A percentile compares a stretch with the other conserved stretches of the same genome.
Conservation (phyloP, 345 rosid genomes). For the Bruguiera gymnorhiza region DNA sequence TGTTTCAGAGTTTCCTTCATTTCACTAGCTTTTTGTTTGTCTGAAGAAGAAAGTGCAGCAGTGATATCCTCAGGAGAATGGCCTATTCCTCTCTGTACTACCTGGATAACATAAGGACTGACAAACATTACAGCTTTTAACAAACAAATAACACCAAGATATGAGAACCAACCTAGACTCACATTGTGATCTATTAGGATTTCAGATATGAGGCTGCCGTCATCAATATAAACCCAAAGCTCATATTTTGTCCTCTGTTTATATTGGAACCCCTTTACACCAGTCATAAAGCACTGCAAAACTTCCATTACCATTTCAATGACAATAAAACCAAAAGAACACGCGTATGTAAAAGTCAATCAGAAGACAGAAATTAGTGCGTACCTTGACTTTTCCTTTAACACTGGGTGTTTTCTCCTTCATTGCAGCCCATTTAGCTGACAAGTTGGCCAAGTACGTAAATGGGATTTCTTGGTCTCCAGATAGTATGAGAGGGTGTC, state of each 20-base stretch:
- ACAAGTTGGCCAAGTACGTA: conserved; percentile 80
- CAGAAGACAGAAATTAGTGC: neutral
- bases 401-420: conserved; percentile 47
- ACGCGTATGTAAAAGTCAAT: neutral
- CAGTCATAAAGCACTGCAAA: conserved; percentile 83
- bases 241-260: conserved; percentile 59
- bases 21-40: conserved; percentile 31
- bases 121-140: conserved; percentile 13
- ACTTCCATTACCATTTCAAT: conserved; percentile 12
- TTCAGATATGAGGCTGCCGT: conserved; percentile 93
- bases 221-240: conserved; percentile 74
- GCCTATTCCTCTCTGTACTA: conserved; percentile 71
- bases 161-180: conserved; percentile 30
- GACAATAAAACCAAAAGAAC: neutral
- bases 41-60: conserved; percentile 73
- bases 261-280: conserved; percentile 75
- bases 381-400: conserved; percentile 78
- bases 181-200: conserved; percentile 74
- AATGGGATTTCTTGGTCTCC: conserved; percentile 67
- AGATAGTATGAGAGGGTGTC: conserved; percentile 47
- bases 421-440: conserved; percentile 68
- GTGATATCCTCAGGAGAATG: conserved; percentile 72
- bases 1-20: conserved; percentile 67
- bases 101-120: conserved; percentile 38
- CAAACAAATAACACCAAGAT: conserved; percentile 1